Evolutionary conservation across 176 grass and related monocot species (phyloP).

Genomic region (Carex littledalei): DNA sequence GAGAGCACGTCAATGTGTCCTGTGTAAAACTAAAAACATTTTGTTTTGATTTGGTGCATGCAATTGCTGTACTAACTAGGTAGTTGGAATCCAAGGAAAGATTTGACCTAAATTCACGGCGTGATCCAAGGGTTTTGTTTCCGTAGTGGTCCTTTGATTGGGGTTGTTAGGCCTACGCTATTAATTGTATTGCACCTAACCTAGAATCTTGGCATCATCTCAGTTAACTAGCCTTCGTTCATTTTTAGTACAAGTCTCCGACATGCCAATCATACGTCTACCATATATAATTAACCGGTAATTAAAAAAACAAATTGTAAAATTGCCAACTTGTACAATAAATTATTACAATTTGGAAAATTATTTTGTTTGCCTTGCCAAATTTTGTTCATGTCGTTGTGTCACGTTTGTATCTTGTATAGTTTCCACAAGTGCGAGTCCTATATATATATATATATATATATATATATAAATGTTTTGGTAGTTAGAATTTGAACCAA

Average conservation of each 20-base stretch:
- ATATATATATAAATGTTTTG: too few species aligned
- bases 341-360: too few species aligned
- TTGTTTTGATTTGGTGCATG: conserved; percentile 7
- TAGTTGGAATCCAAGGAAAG: conserved; percentile 26
- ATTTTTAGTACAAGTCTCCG: not conserved
- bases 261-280: not conserved
- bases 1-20: not conserved
- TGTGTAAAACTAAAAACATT: not conserved
- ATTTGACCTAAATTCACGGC: conserved; percentile 19
- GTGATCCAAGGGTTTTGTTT: not conserved
- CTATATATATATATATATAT: too few species aligned
- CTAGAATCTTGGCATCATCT: conserved; percentile 4
- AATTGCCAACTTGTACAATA: not conserved
- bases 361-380: too few species aligned
- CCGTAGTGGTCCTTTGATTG: conserved; percentile 5
- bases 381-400: too few species aligned
- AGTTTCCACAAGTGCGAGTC: too few species aligned
- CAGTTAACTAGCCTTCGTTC: not conserved
- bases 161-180: not conserved
- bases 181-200: not conserved
- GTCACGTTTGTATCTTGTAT: too few species aligned
- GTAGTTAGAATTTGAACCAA: too few species aligned
- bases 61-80: not conserved
- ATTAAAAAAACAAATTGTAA: not conserved
- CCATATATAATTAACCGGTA: not conserved